These are phyloP conservation scores for Lecanosticta acicola DNA, from an alignment of 2,329 filamentous ascomycete genomes.

Conservation along the genomic window DNA sequence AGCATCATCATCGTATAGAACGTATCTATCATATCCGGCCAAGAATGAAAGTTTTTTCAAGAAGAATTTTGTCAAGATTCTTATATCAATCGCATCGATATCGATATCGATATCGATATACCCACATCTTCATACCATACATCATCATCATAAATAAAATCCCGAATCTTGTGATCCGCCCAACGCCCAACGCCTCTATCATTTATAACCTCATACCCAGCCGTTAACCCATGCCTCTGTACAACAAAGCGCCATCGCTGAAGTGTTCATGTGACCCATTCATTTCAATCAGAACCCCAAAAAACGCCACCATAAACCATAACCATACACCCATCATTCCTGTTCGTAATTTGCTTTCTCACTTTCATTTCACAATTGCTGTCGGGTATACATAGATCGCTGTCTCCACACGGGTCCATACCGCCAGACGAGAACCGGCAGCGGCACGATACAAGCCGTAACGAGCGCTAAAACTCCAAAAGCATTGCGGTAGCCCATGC, in stretches of 20 bases:
- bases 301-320: neutral
- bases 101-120: too few relatives aligned
- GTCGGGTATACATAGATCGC: neutral
- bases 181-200: neutral
- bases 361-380: neutral
- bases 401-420: neutral
- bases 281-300: too few relatives aligned
- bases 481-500: neutral
- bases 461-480: neutral
- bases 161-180: neutral
- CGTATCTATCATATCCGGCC: too few relatives aligned
- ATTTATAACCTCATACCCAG: too few relatives aligned
- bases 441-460: neutral
- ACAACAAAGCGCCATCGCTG: neutral
- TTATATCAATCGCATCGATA: too few relatives aligned
- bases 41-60: too few relatives aligned
- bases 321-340: neutral
- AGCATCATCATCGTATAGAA: too few relatives aligned
- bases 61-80: too few relatives aligned
- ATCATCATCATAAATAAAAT: neutral
- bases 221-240: neutral
- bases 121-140: too few relatives aligned
- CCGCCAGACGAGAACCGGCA: neutral
- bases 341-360: too few relatives aligned
- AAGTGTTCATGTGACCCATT: too few relatives aligned